Conservation (phyloP, 2,329 filamentous ascomycete genomes). For the Zymoseptoria tritici region DNA sequence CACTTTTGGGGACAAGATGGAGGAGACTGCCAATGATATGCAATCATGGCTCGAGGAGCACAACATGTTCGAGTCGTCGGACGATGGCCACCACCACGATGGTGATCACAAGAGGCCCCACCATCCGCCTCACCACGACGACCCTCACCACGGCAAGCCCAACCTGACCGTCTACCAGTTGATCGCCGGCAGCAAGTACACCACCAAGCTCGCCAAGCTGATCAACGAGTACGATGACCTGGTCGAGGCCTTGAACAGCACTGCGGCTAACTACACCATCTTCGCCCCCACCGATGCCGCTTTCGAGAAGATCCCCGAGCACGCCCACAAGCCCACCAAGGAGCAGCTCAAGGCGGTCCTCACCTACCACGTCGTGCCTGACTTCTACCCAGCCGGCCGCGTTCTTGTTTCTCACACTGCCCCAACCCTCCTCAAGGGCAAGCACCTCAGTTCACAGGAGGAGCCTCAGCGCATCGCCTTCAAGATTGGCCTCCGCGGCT, state of each 20-base stretch:
- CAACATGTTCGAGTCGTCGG: slow-evolving; percentile 27
- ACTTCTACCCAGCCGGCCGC: slow-evolving; percentile 57
- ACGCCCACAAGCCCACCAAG: slow-evolving; percentile 56
- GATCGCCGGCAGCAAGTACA: slow-evolving; percentile 67
- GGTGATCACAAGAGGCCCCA: slow-evolving; percentile 14
- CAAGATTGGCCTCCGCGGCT: slow-evolving; percentile 54
- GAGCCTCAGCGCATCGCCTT: slow-evolving; percentile 62
- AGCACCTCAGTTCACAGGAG: slow-evolving; percentile 53
- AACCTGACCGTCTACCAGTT: slow-evolving; percentile 74
- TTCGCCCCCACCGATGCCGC: slow-evolving; percentile 74
- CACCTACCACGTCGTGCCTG: slow-evolving; percentile 66
- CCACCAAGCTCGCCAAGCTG: slow-evolving; percentile 67
- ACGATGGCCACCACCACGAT: slow-evolving; percentile 23
- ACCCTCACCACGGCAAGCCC: slow-evolving; percentile 38
- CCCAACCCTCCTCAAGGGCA: slow-evolving; percentile 57
- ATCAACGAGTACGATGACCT: slow-evolving; percentile 66
- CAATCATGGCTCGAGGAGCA: slow-evolving; percentile 41
- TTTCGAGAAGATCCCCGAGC: slow-evolving; percentile 58
- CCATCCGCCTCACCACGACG: slow-evolving; percentile 29
- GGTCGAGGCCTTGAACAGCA: slow-evolving; percentile 66
- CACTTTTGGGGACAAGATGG: slow-evolving; percentile 34
- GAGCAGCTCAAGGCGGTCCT: slow-evolving; percentile 63
- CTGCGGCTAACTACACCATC: slow-evolving; percentile 65
- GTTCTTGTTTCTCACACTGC: slow-evolving; percentile 68
- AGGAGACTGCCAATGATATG: slow-evolving; percentile 39